phyloP scores from a whole-genome alignment of 306 rosid species.

The Echinosophora koreensis region DNA sequence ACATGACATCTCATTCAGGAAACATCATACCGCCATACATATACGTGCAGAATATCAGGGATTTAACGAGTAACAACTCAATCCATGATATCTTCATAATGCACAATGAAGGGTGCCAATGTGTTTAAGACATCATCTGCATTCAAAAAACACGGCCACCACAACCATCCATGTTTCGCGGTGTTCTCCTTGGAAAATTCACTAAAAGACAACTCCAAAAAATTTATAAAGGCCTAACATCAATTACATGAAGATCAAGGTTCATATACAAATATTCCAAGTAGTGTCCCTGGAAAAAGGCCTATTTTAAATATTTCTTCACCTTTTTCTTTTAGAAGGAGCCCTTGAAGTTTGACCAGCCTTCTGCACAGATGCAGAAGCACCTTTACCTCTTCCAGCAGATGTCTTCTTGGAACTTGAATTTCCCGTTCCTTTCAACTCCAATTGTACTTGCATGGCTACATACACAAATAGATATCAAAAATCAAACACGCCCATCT shows the following conservation, averaged over 20 bases:
- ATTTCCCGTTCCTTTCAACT: constrained; percentile 74
- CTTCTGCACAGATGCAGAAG: constrained; percentile 63
- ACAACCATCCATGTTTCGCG: constrained; percentile 5
- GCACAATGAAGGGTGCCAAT: background rate
- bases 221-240: background rate
- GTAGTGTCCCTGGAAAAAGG: constrained; percentile 1
- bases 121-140: constrained; percentile 20
- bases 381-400: constrained; percentile 75
- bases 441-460: constrained; percentile 82
- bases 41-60: background rate
- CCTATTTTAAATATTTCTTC: constrained; percentile 42
- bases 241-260: constrained; percentile 40
- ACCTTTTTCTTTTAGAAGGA: constrained; percentile 84
- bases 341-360: constrained; percentile 70
- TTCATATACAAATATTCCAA: constrained; percentile 45
- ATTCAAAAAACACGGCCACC: background rate
- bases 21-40: background rate
- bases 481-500: constrained; percentile 17
- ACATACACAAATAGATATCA: constrained; percentile 30
- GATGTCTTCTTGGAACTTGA: constrained; percentile 70
- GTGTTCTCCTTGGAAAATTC: constrained; percentile 33
- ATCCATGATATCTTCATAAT: constrained; percentile 25
- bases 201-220: background rate
- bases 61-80: background rate
- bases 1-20: background rate